Evolutionary conservation across 1,139 yeast species (phyloP), one percentile per base, ranked within the genome.

Genomic region (Nakaseomyces glabratus): DNA sequence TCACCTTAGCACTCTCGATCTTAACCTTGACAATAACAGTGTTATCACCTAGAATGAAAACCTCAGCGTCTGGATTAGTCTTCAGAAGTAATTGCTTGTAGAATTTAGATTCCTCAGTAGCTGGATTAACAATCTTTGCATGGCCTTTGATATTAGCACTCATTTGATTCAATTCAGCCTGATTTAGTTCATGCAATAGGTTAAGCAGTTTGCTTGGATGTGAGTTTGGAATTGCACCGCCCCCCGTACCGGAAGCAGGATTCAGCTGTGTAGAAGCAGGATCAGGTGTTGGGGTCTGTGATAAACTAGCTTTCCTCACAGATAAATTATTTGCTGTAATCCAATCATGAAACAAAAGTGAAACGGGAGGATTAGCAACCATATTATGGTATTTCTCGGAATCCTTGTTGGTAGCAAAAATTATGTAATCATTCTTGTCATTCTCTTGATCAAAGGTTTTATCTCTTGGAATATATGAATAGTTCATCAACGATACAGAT

Each of bases 341-440:
- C 95, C 95, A 84, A 52, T 86, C 96, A 52, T 86, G 96, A 28
- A 86, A 74, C 37, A 86, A 65, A 33, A 86, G 55, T 0, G 95
- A 79, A 7, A 86, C 95, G 30, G 71, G 67, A 4, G 86, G 85
- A 52, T 86, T 86, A 25, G 64, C 58, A 9, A 57, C 46, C 39
- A 86, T 71, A 56, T 86, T 84, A 24, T 68, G 58, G 55, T 69
- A 82, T 57, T 85, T 86, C 38, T 75, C 74, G 4, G 95, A 82
- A 37, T 69, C 60, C 41, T 66, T 69, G 2, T 77, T 77, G 1
- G 93, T 76, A 5, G 93, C 73, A 40, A 86, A 63, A 22, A 86
- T 72, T 33, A 85, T 71, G 40, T 69, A 66, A 28, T 62, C 68
- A 24, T 51, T 45, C 5, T 56, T 60, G n/a, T 38, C 57, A 2